Evolutionary conservation across 2,329 filamentous ascomycete species (phyloP).

Genomic region (Delphinella strobiligena): DNA sequence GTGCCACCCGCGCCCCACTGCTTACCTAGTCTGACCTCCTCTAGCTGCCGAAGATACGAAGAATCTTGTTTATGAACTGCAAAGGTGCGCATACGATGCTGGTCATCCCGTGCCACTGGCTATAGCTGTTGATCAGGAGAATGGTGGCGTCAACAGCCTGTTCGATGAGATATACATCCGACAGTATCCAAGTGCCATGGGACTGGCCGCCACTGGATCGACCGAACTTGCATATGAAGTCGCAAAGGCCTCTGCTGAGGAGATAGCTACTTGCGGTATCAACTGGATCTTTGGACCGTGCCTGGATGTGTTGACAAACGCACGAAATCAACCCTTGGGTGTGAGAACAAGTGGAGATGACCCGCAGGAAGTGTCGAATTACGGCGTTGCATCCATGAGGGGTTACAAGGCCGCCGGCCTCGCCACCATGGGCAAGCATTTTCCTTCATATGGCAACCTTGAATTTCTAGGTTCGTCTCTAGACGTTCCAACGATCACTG

Average conservation of each 20-base stretch:
- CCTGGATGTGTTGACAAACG: conserved; percentile 86
- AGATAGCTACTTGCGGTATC: conserved; percentile 83
- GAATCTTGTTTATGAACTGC: conserved; percentile 75
- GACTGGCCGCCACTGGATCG: conserved; percentile 81
- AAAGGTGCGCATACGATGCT: conserved; percentile 80
- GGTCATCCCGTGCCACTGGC: conserved; percentile 81
- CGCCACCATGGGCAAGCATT: conserved; percentile 87
- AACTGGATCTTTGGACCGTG: conserved; percentile 94
- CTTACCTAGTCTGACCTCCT: conserved; percentile 6
- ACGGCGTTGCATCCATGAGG: conserved; percentile 79
- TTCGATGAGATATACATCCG: conserved; percentile 93
- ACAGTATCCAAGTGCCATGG: conserved; percentile 96
- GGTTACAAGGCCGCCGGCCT: conserved; percentile 87
- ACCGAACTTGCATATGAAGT: conserved; percentile 78
- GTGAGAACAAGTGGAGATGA: conserved; percentile 87
- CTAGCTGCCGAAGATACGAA: conserved; percentile 84
- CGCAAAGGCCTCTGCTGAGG: conserved; percentile 84
- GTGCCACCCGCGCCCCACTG: neutral
- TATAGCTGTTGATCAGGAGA: conserved; percentile 92
- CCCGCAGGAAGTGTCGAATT: conserved; percentile 87
- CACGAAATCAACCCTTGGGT: conserved; percentile 77
- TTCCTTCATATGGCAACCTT: conserved; percentile 89
- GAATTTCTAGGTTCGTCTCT: conserved; percentile 85
- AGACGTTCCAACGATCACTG: conserved; percentile 90
- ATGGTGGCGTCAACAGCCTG: conserved; percentile 92